A percentile compares a stretch with the other conserved stretches of the same genome.
Conservation (phyloP, 768 basidiomycete genomes). For the Sporobolomyces roseus region DNA sequence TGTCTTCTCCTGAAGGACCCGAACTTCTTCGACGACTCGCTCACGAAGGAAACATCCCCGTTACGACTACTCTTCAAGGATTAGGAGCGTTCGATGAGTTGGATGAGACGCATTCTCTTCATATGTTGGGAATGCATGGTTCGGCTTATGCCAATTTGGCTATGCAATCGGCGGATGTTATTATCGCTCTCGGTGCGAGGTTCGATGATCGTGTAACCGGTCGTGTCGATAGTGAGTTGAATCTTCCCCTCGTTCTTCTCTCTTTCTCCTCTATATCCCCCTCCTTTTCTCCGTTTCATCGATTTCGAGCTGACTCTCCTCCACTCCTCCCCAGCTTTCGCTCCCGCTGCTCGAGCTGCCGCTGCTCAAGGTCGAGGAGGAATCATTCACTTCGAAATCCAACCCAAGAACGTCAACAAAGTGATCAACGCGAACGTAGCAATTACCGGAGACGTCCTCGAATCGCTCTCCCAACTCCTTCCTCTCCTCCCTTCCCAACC, state of each 20-base stretch:
- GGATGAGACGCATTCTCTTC: conserved; percentile 69
- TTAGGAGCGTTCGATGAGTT: conserved; percentile 93
- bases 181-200: conserved; percentile 91
- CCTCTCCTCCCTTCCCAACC: conserved; percentile 56
- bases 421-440: conserved; percentile 92
- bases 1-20: conserved; percentile 76
- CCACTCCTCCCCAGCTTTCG: conserved; percentile 56
- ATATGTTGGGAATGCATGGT: conserved; percentile 99
- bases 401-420: conserved; percentile 99
- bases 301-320: neutral
- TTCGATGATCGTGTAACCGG: conserved; percentile 99
- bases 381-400: conserved; percentile 98
- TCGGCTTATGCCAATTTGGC: conserved; percentile 94
- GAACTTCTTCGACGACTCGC: conserved; percentile 71
- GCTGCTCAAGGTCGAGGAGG: conserved; percentile 82
- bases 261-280: conserved; percentile 58
- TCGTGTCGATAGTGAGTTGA: conserved; percentile 57
- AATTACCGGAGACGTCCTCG: conserved; percentile 85
- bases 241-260: neutral
- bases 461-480: conserved; percentile 74
- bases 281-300: conserved; percentile 62
- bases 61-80: conserved; percentile 93
- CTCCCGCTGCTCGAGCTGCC: conserved; percentile 82
- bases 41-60: conserved; percentile 86
- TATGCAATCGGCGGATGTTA: conserved; percentile 95